Evolutionary conservation across 2,329 filamentous ascomycete species (phyloP).

Genomic region (Truncatella angustata): DNA sequence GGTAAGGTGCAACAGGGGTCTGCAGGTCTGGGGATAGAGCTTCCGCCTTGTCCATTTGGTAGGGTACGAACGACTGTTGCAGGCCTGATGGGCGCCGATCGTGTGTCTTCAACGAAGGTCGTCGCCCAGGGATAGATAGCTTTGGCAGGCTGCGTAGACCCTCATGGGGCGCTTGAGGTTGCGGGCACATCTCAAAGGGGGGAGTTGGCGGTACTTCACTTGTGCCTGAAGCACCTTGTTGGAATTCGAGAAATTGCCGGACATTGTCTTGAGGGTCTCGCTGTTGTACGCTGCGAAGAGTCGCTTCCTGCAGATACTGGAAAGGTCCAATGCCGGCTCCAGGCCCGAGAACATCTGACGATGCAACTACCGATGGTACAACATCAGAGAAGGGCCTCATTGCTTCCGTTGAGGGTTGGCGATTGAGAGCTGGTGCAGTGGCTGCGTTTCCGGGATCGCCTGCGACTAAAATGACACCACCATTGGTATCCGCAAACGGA

Average conservation of each 20-base stretch:
- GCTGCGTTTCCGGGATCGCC: constrained; percentile 76
- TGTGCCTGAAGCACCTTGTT: constrained; percentile 46
- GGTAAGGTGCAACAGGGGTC: constrained; percentile 63
- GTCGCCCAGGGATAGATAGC: constrained; percentile 55
- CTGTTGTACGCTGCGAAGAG: constrained; percentile 65
- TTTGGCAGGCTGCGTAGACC: constrained; percentile 60
- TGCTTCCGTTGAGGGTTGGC: constrained; percentile 48
- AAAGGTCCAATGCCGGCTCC: constrained; percentile 59
- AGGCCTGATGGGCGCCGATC: constrained; percentile 17
- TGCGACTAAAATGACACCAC: constrained; percentile 72
- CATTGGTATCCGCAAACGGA: constrained; percentile 60
- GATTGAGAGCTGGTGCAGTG: constrained; percentile 58
- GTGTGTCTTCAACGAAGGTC: constrained; percentile 12
- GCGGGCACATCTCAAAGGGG: constrained; percentile 63
- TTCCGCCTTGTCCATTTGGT: constrained; percentile 50
- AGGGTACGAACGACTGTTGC: constrained; percentile 41
- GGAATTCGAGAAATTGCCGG: constrained; percentile 84
- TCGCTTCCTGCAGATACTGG: constrained; percentile 70
- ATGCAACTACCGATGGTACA: constrained; percentile 81
- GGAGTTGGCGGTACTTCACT: constrained; percentile 67
- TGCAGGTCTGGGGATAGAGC: constrained; percentile 55
- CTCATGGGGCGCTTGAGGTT: constrained; percentile 46
- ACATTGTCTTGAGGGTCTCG: constrained; percentile 91
- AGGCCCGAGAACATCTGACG: constrained; percentile 84
- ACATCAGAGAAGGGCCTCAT: constrained; percentile 71